These are phyloP conservation scores for Amauroascus verrucosus DNA, from an alignment of 2,329 filamentous ascomycete species.

Conservation along the genomic window DNA sequence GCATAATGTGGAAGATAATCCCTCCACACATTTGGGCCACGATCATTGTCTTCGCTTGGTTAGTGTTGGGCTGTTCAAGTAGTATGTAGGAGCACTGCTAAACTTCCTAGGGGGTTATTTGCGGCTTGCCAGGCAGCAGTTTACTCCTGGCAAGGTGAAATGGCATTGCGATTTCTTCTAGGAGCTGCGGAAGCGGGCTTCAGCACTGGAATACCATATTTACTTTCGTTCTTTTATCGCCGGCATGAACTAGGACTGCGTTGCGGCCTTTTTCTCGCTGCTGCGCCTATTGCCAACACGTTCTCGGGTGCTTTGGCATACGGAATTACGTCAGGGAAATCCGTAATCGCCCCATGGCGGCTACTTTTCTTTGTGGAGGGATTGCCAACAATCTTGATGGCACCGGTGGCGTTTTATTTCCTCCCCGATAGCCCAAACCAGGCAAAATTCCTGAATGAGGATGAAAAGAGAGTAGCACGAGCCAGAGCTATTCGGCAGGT, in stretches of 20 bases:
- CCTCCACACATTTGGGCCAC: constrained; percentile 37
- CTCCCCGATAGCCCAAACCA: constrained; percentile 45
- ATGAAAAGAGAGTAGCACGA: constrained; percentile 50
- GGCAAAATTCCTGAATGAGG: constrained; percentile 46
- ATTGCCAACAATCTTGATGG: constrained; percentile 47
- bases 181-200: constrained; percentile 40
- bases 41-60: constrained; percentile 35
- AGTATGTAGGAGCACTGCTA: background rate
- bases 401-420: constrained; percentile 46
- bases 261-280: constrained; percentile 45
- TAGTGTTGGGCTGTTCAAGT: constrained; percentile 14
- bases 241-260: constrained; percentile 47
- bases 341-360: constrained; percentile 52
- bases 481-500: constrained; percentile 45
- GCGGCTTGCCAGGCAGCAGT: constrained; percentile 39
- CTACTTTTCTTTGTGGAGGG: constrained; percentile 57
- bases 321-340: constrained; percentile 52
- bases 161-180: constrained; percentile 42
- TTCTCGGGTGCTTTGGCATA: constrained; percentile 63
- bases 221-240: constrained; percentile 51
- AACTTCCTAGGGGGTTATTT: constrained; percentile 35
- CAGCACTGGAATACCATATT: constrained; percentile 39
- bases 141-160: constrained; percentile 38
- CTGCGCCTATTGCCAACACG: constrained; percentile 62
- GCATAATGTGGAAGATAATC: constrained; percentile 38